Conservation (phyloP, 208 protist genomes). For the Trypanosoma rangeli region DNA sequence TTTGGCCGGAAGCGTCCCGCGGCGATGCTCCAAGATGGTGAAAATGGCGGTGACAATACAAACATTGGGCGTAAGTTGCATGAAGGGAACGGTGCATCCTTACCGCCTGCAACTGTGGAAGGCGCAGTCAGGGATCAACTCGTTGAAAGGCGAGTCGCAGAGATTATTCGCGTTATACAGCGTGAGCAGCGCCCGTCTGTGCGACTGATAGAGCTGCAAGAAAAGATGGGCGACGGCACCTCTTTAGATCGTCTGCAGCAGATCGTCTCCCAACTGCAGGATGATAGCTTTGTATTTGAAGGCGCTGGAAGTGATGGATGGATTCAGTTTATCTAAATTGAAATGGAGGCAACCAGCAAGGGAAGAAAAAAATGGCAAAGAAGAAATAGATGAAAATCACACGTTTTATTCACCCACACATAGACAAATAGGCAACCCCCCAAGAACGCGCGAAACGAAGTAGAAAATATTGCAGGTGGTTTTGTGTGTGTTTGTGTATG, state of each 20-base stretch:
- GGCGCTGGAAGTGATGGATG: slow-evolving; percentile 46
- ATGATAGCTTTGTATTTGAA: slow-evolving; percentile 79
- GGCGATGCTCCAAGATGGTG: slow-evolving; percentile 13
- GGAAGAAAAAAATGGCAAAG: neutral
- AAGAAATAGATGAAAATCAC: slow-evolving; percentile 3
- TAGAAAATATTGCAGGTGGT: neutral
- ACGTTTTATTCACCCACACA: neutral
- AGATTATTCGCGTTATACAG: slow-evolving; percentile 59
- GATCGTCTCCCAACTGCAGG: slow-evolving; percentile 54
- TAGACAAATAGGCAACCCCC: neutral
- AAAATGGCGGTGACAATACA: neutral
- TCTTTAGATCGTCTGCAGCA: slow-evolving; percentile 41
- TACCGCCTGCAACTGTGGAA: neutral
- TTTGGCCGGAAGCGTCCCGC: slow-evolving; percentile 27
- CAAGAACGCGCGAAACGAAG: neutral
- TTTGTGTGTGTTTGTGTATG: neutral
- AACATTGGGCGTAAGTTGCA: neutral
- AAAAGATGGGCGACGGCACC: slow-evolving; percentile 32
- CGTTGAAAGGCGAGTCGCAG: slow-evolving; percentile 33
- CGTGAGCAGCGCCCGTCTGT: slow-evolving; percentile 60
- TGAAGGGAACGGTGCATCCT: neutral
- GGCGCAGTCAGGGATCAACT: neutral
- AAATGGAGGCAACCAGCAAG: slow-evolving; percentile 3
- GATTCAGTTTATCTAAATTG: slow-evolving; percentile 69
- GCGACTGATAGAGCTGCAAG: slow-evolving; percentile 51